Base-by-base conservation (phyloP, 2,329 filamentous ascomycete genomes). In the Alternaria consortialis region DNA sequence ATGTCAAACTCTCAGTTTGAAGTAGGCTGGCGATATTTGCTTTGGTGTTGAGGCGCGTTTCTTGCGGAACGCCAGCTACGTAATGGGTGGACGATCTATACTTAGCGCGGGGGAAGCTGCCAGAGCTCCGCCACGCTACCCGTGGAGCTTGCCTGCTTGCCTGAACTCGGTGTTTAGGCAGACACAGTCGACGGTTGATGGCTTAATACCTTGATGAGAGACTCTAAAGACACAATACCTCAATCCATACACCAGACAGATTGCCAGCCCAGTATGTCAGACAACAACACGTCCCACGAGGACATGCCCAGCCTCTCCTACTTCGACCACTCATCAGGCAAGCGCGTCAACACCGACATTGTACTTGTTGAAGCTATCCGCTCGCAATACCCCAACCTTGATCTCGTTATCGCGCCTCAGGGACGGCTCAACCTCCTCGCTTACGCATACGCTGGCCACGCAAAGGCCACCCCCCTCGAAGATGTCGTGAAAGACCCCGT, bases 311-410 rank as follows among this genome's bases (percentile, higher is more conserved):
- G 74, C 36, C 73, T 74, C 58, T 74, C 75, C 20, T 84, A 79
- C 71, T 80, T 81, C 68, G 75, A 82, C 48, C 80, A 84, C 63
- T 79, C 80, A 25, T 77, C 79, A 44, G 81, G 64, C 46, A 74
- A 76, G 46, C 80, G 81, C 60, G 60, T 82, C 67, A 78, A 80
- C 60, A 83, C 82, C 54, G 80, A 83, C 57, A 64, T 72, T 32
- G 77, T 83, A 29, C 65, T 84, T 23, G 75, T 80, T 48, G 78
- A 82, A 59, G 77, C 81, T n/a, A 72, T 84, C 9, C 80, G 80
- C 48, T 74, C 70, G 20, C 80, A 84, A 54, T 83, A 83, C 54
- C 80, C 81, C 13, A 60, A 81, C 31, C 79, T 83, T 20, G 79
- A 82, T 58, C 76, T 84, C 40, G 77, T 79, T 37, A 71, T 82